phyloP scores from a whole-genome alignment of 225 moss, liverwort and hornwort genomes.

The Anthoceros angustus region DNA sequence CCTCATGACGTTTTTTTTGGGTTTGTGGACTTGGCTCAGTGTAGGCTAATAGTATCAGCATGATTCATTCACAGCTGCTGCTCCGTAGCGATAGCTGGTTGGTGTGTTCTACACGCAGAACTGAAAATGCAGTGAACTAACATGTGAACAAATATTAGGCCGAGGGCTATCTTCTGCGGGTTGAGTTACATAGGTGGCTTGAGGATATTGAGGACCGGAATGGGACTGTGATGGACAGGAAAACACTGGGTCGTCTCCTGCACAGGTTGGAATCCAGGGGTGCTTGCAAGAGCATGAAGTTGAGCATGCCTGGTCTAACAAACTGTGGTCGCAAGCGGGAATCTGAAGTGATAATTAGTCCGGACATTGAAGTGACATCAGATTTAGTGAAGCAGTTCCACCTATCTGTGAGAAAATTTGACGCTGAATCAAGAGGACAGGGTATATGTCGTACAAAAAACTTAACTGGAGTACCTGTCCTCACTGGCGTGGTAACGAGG shows the following conservation, averaged over 20 bases:
- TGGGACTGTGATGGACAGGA: slow-evolving; percentile 89
- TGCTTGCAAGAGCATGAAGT: slow-evolving; percentile 71
- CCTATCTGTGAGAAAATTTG: slow-evolving; percentile 79
- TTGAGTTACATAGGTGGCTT: slow-evolving; percentile 96
- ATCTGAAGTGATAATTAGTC: slow-evolving; percentile 76
- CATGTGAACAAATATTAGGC: slow-evolving; percentile 25
- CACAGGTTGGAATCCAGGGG: slow-evolving; percentile 76
- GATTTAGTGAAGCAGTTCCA: slow-evolving; percentile 69
- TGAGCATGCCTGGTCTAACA: slow-evolving; percentile 92
- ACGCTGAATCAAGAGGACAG: slow-evolving; percentile 72
- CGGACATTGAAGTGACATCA: slow-evolving; percentile 54
- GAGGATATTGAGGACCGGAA: slow-evolving; percentile 77
- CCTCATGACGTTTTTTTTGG: neutral
- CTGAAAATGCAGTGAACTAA: neutral
- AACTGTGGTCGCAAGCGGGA: slow-evolving; percentile 87
- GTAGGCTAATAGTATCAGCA: no score
- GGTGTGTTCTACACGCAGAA: neutral
- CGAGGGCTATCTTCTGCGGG: slow-evolving; percentile 76
- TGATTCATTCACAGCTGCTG: no score
- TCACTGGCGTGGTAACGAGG: slow-evolving; percentile 66
- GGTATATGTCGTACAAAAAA: slow-evolving; percentile 55
- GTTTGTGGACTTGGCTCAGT: neutral
- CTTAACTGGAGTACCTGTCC: slow-evolving; percentile 52
- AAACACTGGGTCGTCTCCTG: slow-evolving; percentile 75
- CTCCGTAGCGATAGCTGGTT: no score